Conservation (phyloP, 164 flowering plant genomes). For the Santalum album region DNA sequence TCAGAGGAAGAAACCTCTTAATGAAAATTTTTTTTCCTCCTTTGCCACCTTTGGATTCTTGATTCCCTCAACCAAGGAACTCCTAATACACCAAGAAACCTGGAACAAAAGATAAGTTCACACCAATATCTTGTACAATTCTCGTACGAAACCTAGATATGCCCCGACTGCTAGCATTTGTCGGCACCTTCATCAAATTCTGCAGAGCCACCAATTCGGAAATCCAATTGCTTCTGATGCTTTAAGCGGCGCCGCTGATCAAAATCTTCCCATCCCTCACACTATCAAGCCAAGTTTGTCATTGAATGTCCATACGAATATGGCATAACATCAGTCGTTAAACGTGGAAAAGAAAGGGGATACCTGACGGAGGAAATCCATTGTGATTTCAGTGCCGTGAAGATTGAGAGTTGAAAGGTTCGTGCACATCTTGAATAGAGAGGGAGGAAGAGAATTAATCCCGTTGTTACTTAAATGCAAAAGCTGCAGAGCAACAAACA, state of each 20-base stretch:
- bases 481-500: conserved; percentile 27
- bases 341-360: background rate
- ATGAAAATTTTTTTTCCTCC: no score
- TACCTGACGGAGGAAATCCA: conserved; percentile 79
- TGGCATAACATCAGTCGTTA: background rate
- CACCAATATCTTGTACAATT: no score
- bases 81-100: no score
- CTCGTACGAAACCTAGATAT: no score
- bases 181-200: conserved; percentile 94
- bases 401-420: conserved; percentile 75
- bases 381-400: conserved; percentile 80
- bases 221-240: conserved; percentile 89
- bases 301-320: background rate
- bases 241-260: conserved; percentile 66
- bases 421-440: conserved; percentile 54
- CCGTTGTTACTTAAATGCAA: conserved; percentile 70
- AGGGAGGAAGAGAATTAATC: conserved; percentile 51
- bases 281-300: conserved; percentile 23
- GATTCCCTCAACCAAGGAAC: no score
- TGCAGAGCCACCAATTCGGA: conserved; percentile 42
- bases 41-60: no score
- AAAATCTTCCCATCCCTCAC: conserved; percentile 84
- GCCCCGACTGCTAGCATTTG: conserved; percentile 40
- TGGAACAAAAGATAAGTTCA: no score
- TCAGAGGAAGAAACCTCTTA: no score